Evolutionary conservation across 1,284 basidiomycete genomes (phyloP), one percentile per base, ranked within the genome.

Genomic region (Agroathelia rolfsii): DNA sequence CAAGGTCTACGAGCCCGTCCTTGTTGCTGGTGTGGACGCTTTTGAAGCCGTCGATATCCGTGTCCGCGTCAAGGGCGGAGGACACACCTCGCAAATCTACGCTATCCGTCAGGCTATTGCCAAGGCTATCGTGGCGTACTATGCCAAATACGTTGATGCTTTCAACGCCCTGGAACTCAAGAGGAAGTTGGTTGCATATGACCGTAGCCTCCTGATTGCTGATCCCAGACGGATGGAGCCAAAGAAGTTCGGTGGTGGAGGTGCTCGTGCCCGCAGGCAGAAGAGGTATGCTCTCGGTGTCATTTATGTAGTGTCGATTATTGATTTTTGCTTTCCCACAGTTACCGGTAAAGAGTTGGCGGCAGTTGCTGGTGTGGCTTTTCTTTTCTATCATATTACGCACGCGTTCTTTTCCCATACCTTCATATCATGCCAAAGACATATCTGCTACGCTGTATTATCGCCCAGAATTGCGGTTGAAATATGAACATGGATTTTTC

Each of bases 221-320:
- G 95, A 99, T 69, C 95, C 95, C 51, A 83, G 93, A 65, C 84
- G 93, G 69, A 88, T 87, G 83, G 94, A 98, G 66, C 94, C 94
- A 54, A 97, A 97, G 84, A 98, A 96, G 68, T 94, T 96, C 59
- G 90, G 90, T 76, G 90, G 90, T 71, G 72, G 69, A 57, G 90
- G 90, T 82, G 90, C 90, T 47, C 87, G 89, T 76, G 86, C 88
- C 43, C 85, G 88, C 69, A 82, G 89, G 66, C 88, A 94, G 70
- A 93, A 93, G 72, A 84, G 79, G 83, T 86, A 39, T 42, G 76
- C 57, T 17, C 9, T n/a, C n/a, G n/a, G n/a, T n/a, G 25, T 31
- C 17, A 4, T 37, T 13, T 29, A 30, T 38, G 33, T 15, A 37
- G 29, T 38, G 16, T 14, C 23, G 17, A 26, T 37, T 25, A 21